These are phyloP conservation scores for Luffa acutangula DNA, from an alignment of 306 rosid species.

Conservation along the genomic window DNA sequence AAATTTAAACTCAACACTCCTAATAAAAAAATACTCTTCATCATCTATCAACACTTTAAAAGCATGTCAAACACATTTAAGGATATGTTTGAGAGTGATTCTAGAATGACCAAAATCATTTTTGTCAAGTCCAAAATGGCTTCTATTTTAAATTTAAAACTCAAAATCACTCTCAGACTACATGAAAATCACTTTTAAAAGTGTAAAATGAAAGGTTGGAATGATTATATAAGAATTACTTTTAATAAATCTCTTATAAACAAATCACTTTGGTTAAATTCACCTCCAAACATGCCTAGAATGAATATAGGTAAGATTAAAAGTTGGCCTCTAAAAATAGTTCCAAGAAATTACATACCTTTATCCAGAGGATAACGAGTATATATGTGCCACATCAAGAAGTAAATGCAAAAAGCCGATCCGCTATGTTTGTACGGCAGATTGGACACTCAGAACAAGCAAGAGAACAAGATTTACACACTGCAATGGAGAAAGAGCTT, in stretches of 20 bases:
- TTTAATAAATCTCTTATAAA: too few species aligned
- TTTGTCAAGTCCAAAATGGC: too few species aligned
- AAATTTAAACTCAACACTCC: too few species aligned
- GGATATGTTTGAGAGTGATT: too few species aligned
- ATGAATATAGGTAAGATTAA: not conserved
- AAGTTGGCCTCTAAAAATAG: not conserved
- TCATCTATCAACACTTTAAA: not conserved
- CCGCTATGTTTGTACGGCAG: conserved; percentile 86
- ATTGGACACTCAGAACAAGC: conserved; percentile 96
- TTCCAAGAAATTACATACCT: conserved; percentile 23
- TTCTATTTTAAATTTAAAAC: too few species aligned
- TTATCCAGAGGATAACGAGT: conserved; percentile 14
- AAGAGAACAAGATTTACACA: conserved; percentile 93
- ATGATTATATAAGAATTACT: too few species aligned
- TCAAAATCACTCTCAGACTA: too few species aligned
- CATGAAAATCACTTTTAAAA: too few species aligned
- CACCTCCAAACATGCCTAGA: not conserved
- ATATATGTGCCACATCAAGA: conserved; percentile 26
- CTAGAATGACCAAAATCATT: too few species aligned
- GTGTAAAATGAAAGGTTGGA: too few species aligned
- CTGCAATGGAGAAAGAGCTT: conserved; percentile 21
- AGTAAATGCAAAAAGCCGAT: conserved; percentile 94
- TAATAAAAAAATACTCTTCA: too few species aligned
- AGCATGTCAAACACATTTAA: not conserved
- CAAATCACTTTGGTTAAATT: too few species aligned